Base-by-base conservation (phyloP, 345 rosid genomes). In the Euclidium syriacum region DNA sequence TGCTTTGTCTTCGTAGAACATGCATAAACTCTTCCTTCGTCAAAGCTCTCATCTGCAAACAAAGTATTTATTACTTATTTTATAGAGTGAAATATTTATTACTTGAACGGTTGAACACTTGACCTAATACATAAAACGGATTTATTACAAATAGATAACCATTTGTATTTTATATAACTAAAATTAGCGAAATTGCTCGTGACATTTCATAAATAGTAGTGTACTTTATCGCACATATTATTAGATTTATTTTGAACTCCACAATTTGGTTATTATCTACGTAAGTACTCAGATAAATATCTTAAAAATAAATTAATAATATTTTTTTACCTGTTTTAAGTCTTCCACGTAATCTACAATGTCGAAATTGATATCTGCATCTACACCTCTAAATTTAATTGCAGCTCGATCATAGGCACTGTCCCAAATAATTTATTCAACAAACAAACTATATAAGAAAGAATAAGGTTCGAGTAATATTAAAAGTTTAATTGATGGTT, bases 381-480 rank as follows among this genome's bases (percentile, higher is more conserved):
- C 92, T 58, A 73, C 84, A 56, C 99, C 97, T 53, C 99, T 71
- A 73, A 94, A 94, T 78, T 94, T 94, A 65, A 90, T 86, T 6
- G 99, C 99, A 18, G 99, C 99, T 58, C 96, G 83, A 77, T 94
- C 99, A 62, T 94, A 94, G 18, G 99, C 99, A 49, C 99, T 94
- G 80, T 75, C 43, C 19, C 63, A 55, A 53, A 42, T 36, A 35
- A 39, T 1, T 60, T 17, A 36, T 26, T 3, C 15, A 50, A 7
- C 55, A 32, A 2, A 9, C 35, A 49, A 48, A 18, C 4, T 29
- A 6, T 16, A 22, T 10, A 59, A 47, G 56, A 48, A 54, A 26
- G 53, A 36, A n/a, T n/a, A n/a, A n/a, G n/a, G n/a, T n/a, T n/a
- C n/a, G n/a, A n/a, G n/a, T n/a, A 17, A 42, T 16, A 10, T 2